Percentiles rank a stretch among this genome's conserved stretches.
Evolutionary conservation across 106 monocot species (phyloP).

Genomic region (Allium cepa): DNA sequence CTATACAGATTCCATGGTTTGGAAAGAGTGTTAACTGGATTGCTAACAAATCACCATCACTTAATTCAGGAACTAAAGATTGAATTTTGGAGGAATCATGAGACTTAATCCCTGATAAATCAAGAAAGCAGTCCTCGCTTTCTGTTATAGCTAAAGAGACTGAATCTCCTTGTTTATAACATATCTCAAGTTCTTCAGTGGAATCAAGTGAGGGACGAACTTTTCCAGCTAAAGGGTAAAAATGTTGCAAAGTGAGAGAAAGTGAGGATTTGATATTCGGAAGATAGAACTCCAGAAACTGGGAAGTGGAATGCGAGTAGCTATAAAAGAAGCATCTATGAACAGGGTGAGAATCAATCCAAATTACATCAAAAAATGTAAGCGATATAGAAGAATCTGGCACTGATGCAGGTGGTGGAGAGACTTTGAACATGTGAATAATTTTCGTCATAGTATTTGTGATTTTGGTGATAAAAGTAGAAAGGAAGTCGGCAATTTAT

Average conservation of each 20-base stretch:
- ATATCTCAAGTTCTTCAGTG: slow-evolving; percentile 21
- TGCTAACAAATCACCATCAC: slow-evolving; percentile 4
- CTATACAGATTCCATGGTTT: slow-evolving; percentile 15
- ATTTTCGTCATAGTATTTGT: too few species aligned
- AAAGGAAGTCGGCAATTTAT: too few species aligned
- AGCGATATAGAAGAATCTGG: slow-evolving; percentile 5
- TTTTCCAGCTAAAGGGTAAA: slow-evolving; percentile 14
- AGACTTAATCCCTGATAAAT: slow-evolving; percentile 19
- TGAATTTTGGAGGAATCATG: slow-evolving; percentile 9
- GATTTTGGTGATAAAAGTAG: too few species aligned
- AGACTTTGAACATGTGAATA: too few species aligned
- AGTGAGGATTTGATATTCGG: too few species aligned
- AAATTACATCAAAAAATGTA: slow-evolving; percentile 6
- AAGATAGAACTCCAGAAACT: too few species aligned
- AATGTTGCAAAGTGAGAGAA: too few species aligned
- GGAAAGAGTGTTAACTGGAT: slow-evolving; percentile 26
- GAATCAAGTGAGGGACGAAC: not conserved
- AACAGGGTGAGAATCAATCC: not conserved
- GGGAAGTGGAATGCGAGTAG: slow-evolving; percentile 14
- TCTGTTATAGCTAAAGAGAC: too few species aligned
- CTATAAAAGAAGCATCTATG: slow-evolving; percentile 10
- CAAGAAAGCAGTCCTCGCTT: not conserved
- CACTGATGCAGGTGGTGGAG: too few species aligned
- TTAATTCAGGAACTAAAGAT: not conserved
- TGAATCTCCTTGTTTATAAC: not conserved